Evolutionary conservation across 176 grass and related monocot species (phyloP).

Genomic region (Raddia distichophylla): DNA sequence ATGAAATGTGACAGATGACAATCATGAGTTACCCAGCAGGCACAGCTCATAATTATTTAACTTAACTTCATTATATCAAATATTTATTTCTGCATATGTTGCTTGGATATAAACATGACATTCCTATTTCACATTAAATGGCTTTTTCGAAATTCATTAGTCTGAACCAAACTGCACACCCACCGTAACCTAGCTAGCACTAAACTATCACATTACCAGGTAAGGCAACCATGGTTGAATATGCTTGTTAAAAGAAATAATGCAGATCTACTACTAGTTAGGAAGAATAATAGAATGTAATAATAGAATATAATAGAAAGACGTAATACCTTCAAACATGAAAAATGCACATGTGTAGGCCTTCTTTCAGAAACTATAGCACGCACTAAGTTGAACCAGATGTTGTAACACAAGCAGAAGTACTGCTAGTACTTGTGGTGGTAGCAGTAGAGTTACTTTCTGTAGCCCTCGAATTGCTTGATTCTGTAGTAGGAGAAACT

Average conservation of each 20-base stretch:
- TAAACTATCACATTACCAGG: neutral
- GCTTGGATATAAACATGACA: neutral
- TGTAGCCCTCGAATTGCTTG: conserved; percentile 44
- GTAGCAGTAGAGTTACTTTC: conserved; percentile 41
- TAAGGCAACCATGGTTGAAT: neutral
- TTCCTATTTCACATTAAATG: neutral
- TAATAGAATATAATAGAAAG: neutral
- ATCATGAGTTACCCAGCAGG: neutral
- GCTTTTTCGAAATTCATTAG: neutral
- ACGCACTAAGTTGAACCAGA: conserved; percentile 52
- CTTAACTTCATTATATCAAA: neutral
- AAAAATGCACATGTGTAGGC: conserved; percentile 42
- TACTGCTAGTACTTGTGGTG: conserved; percentile 33
- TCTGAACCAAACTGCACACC: neutral
- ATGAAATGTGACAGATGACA: neutral
- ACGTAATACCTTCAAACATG: conserved; percentile 47
- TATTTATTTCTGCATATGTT: neutral
- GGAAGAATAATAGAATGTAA: neutral
- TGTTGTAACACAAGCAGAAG: conserved; percentile 47
- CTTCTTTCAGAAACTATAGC: conserved; percentile 40
- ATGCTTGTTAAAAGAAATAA: neutral
- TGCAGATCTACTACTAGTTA: neutral
- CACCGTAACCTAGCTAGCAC: neutral
- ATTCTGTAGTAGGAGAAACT: conserved; percentile 11
- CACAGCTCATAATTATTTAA: neutral